phyloP scores from a whole-genome alignment of 2,329 filamentous ascomycete genomes.

The Trichophyton mentagrophytes region DNA sequence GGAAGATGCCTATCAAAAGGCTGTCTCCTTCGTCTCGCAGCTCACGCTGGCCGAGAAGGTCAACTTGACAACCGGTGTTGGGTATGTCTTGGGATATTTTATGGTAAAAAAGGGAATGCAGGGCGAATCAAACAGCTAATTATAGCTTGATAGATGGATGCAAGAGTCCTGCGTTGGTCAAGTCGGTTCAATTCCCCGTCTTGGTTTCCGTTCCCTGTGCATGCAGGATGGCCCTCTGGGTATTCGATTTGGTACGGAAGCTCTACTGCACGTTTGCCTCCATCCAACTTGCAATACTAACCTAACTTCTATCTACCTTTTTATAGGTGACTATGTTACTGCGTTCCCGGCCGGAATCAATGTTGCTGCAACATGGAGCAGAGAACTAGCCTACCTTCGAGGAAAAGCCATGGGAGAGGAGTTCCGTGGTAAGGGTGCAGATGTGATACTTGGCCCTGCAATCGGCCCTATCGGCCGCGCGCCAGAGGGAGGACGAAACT shows the following conservation, averaged over 20 bases:
- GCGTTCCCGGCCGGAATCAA: constrained; percentile 70
- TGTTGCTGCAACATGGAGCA: constrained; percentile 72
- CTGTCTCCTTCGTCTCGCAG: constrained; percentile 66
- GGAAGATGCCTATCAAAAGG: constrained; percentile 62
- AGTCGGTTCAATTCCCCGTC: constrained; percentile 36
- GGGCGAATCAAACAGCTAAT: constrained; percentile 11
- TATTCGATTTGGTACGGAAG: constrained; percentile 49
- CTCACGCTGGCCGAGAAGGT: constrained; percentile 81
- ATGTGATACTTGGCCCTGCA: constrained; percentile 63
- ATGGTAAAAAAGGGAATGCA: neutral
- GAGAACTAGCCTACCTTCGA: constrained; percentile 53
- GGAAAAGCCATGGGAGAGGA: constrained; percentile 64
- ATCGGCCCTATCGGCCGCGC: constrained; percentile 59
- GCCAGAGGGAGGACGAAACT: constrained; percentile 57
- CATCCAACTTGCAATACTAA: neutral
- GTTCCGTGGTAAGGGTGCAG: constrained; percentile 60
- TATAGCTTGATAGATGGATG: constrained; percentile 41
- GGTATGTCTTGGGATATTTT: constrained; percentile 41
- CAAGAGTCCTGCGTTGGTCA: constrained; percentile 68
- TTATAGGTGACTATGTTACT: constrained; percentile 58
- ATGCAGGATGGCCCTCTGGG: constrained; percentile 78
- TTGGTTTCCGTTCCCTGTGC: constrained; percentile 59
- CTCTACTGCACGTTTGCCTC: neutral
- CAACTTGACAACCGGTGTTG: constrained; percentile 83
- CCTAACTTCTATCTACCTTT: constrained; percentile 8